Evolutionary conservation across 73 alveolate species (phyloP).

Genomic region (Paramecium caudatum): DNA sequence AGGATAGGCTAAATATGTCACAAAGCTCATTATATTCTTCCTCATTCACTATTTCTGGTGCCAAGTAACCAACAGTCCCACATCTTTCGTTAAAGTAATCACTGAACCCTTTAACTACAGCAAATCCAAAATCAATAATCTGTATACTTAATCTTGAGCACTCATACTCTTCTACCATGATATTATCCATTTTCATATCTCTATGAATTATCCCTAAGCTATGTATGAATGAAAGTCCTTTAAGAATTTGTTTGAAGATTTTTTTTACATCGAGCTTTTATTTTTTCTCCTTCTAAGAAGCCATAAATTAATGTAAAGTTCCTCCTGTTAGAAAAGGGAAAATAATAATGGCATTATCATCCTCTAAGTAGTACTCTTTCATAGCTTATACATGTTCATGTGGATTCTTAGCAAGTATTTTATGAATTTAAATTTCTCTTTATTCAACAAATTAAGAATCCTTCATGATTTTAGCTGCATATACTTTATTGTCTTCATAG

Average conservation of each 20-base stretch:
- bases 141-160: background rate
- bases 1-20: slow-evolving; percentile 24
- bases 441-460: background rate
- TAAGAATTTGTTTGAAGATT: background rate
- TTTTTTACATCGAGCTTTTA: background rate
- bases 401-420: background rate
- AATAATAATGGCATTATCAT: background rate
- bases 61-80: slow-evolving; percentile 48
- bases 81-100: background rate
- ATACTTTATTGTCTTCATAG: background rate
- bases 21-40: slow-evolving; percentile 13
- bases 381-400: slow-evolving; percentile 2
- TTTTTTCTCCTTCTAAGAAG: background rate
- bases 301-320: background rate
- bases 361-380: background rate
- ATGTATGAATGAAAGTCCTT: background rate
- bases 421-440: slow-evolving; percentile 4
- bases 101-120: background rate
- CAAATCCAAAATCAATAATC: slow-evolving; percentile 45
- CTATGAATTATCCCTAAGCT: background rate
- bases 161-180: slow-evolving; percentile 36
- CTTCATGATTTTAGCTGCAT: background rate
- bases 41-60: slow-evolving; percentile 45
- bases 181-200: slow-evolving; percentile 50
- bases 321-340: slow-evolving; percentile 1